Base-by-base conservation (phyloP, 169 alveolate genomes). In the Cryptosporidium tyzzeri region DNA sequence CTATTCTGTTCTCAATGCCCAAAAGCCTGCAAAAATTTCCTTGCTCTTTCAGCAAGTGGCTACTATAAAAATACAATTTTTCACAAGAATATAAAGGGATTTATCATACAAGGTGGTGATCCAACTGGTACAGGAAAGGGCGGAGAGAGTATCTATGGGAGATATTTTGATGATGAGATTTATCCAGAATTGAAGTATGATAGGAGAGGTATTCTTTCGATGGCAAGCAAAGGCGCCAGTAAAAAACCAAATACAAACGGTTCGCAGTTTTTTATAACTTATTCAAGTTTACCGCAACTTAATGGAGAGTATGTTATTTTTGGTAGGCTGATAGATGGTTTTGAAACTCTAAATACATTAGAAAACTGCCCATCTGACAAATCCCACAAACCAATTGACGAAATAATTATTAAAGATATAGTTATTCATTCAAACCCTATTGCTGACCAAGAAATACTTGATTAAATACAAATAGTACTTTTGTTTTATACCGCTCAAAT, bases 111-210 rank as follows among this genome's bases (percentile, higher is more conserved):
- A 94, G 99, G 98, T 10, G 99, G 99, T 4, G 99, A 98, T 86
- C 99, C 99, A 0, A 97, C 99, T 10, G 98, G 98, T 69, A 96
- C 98, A 18, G 99, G 99, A 69, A 96, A 96, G 84, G 99, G 99
- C 10, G 99, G 99, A 12, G 98, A 97, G 93, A 96, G 99, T 75
- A 97, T 97, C 44, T 98, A 96, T 89, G 99, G 99, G 14, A 95
- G 93, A 21, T 97, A 96, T 58, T 98, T 98, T 87, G 96, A 95
- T 84, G 99, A 98, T 91, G 99, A 98, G 92, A 94, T 97, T 71
- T 98, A 96, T 80, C 91, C 98, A 31, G 94, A 98, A 71, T 89
- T 98, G 39, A 97, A 98, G 97, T 96, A 94, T 75, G 98, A 96
- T 80, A 86, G 93, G 80, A 84, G 97, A 45, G 98, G 98, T 29